Conservation (phyloP, 2,329 filamentous ascomycete genomes). For the Dothideomycetes sp. region DNA sequence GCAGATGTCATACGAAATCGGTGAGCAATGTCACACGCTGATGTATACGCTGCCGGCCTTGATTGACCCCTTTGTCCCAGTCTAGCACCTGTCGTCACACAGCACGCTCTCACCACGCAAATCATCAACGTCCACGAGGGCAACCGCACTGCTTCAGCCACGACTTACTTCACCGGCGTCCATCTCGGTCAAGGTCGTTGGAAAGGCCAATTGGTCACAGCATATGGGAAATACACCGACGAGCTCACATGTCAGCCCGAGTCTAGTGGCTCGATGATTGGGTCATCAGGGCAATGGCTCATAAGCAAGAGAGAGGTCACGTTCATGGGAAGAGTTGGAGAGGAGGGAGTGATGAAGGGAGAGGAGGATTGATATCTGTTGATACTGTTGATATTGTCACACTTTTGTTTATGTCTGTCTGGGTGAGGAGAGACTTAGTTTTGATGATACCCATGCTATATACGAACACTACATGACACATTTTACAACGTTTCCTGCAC, state of each 20-base stretch:
- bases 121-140: conserved; percentile 23
- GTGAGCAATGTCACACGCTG: conserved; percentile 12
- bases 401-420: no score
- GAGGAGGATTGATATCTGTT: conserved; percentile 9
- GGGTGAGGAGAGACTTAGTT: no score
- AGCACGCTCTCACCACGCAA: conserved; percentile 33
- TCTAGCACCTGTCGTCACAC: conserved; percentile 28
- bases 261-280: no score
- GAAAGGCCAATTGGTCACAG: conserved; percentile 27
- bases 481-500: no score
- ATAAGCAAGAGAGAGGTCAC: conserved; percentile 25
- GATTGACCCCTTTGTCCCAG: conserved; percentile 13
- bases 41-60: not conserved
- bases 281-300: conserved; percentile 29
- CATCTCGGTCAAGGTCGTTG: conserved; percentile 33
- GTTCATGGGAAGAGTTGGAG: conserved; percentile 25
- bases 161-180: conserved; percentile 30
- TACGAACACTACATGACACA: no score
- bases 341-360: conserved; percentile 22
- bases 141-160: conserved; percentile 19
- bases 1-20: conserved; percentile 16
- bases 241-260: conserved; percentile 20
- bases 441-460: no score
- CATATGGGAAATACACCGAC: conserved; percentile 32
- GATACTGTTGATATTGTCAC: no score